Base-by-base conservation (phyloP, 2,329 filamentous ascomycete genomes). In the Penicillium sp. region DNA sequence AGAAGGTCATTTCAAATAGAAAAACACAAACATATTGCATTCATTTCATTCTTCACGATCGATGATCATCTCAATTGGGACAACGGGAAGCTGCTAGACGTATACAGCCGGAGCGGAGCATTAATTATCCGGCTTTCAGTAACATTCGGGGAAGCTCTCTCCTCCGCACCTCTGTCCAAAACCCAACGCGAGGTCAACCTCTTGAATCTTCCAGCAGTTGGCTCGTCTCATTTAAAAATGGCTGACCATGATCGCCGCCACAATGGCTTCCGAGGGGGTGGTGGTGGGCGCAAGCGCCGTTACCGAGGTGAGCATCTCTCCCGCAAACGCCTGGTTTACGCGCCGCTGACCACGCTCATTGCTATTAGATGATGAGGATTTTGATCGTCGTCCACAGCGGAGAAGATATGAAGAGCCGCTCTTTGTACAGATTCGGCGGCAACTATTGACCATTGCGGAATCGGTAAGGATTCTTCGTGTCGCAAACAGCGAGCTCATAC, bases 381-480 rank as follows among this genome's bases (percentile, higher is more conserved):
- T 83, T 61, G 86, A 91, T 63, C 67, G 84, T 60, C 81, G 86
- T 58, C 80, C 82, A 26, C 86, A 85, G 66, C 82, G 87, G 54
- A 80, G 86, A 59, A 81, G 87, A 64, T 84, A 84, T 59, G 84
- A 91, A 63, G 83, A 85, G 54, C 86, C 88, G 5, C 74, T 84
- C 11, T 79, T 82, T 29, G 81, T 84, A 43, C 84, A 83, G 54
- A 76, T 95, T 53, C 84, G 88, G 57, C 86, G 85, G 63, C 86
- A 91, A 69, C 78, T 95, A 42, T 76, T 94, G 44, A 78, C 81
- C 48, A 83, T 95, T 59, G 89, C 88, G 52, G 90, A 95, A 72
- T 89, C 86, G 59, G 75, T 77, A 68, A 34, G 62, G 47, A 39
- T 45, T 4, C 26, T 49, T 42, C 39, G 32, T 45, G 39, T 45